phyloP scores from a whole-genome alignment of 202 grass and related monocot species.

The Zizania palustris region DNA sequence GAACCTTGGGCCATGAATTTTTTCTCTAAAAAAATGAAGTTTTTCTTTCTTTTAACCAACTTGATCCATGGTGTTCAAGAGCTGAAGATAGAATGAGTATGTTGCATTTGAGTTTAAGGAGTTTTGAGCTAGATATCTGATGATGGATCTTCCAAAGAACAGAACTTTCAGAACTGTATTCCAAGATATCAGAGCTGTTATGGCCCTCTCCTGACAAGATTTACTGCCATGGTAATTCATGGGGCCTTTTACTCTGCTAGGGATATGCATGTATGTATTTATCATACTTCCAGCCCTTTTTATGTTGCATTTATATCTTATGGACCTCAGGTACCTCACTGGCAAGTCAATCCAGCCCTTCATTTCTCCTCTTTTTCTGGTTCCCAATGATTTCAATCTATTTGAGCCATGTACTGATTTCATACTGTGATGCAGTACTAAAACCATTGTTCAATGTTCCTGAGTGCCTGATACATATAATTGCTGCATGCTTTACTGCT shows the following conservation, averaged over 20 bases:
- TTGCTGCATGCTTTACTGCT: slow-evolving; percentile 2
- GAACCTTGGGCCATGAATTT: neutral
- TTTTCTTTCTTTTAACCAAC: neutral
- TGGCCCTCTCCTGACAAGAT: neutral
- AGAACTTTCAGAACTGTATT: neutral
- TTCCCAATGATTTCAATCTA: slow-evolving; percentile 2
- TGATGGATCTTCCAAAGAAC: too few species aligned
- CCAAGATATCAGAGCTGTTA: neutral
- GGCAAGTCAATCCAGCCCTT: neutral
- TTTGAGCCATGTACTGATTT: neutral
- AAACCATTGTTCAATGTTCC: neutral
- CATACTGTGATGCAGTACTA: neutral
- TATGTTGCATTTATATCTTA: slow-evolving; percentile 22
- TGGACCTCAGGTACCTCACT: slow-evolving; percentile 15
- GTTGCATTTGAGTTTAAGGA: neutral
- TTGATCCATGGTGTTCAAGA: neutral
- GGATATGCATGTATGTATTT: neutral
- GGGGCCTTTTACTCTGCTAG: neutral
- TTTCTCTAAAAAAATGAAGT: neutral
- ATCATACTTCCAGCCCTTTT: neutral
- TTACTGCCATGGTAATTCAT: slow-evolving; percentile 2
- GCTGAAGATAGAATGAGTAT: neutral
- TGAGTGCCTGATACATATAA: neutral
- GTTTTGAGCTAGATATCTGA: neutral
- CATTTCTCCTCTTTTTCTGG: neutral